Percentiles rank a stretch among this genome's conserved stretches.
Evolutionary conservation across 108 stramenopile species (phyloP).

Genomic region (Cylindrotheca closterium): DNA sequence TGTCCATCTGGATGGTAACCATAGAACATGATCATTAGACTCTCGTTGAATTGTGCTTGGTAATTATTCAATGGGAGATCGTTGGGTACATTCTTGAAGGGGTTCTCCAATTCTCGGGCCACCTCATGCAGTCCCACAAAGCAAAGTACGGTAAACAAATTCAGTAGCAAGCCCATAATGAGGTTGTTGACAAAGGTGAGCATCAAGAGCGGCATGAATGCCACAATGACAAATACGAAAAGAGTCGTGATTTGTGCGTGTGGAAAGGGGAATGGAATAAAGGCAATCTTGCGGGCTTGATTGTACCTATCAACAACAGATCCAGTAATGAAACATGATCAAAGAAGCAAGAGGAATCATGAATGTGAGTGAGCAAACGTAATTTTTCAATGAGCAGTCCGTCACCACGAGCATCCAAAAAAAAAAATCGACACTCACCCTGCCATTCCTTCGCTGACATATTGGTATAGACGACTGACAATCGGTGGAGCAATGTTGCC

Average conservation of each 20-base stretch:
- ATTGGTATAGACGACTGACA: slow-evolving; percentile 61
- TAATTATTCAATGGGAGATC: slow-evolving; percentile 80
- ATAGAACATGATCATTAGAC: slow-evolving; percentile 60
- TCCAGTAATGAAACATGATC: slow-evolving; percentile 11
- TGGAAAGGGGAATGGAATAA: slow-evolving; percentile 79
- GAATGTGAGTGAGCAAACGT: neutral
- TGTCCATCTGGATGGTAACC: slow-evolving; percentile 76
- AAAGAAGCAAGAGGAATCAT: neutral
- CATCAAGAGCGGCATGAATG: slow-evolving; percentile 64
- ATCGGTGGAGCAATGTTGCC: slow-evolving; percentile 52
- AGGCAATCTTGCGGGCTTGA: slow-evolving; percentile 76
- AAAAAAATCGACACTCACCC: slow-evolving; percentile 5
- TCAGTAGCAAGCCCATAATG: slow-evolving; percentile 46
- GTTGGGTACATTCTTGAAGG: slow-evolving; percentile 76
- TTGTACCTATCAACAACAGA: slow-evolving; percentile 69
- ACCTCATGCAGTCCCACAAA: slow-evolving; percentile 64
- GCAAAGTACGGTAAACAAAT: slow-evolving; percentile 58
- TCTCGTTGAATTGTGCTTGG: slow-evolving; percentile 83
- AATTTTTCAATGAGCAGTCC: neutral
- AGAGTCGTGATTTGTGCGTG: slow-evolving; percentile 64
- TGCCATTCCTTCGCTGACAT: slow-evolving; percentile 54
- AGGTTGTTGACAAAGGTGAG: slow-evolving; percentile 42
- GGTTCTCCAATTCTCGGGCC: slow-evolving; percentile 69
- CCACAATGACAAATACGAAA: slow-evolving; percentile 47
- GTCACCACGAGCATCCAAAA: too few relatives aligned